Evolutionary conservation across 2,329 filamentous ascomycete species (phyloP).

Genomic region (Fusarium sp.): DNA sequence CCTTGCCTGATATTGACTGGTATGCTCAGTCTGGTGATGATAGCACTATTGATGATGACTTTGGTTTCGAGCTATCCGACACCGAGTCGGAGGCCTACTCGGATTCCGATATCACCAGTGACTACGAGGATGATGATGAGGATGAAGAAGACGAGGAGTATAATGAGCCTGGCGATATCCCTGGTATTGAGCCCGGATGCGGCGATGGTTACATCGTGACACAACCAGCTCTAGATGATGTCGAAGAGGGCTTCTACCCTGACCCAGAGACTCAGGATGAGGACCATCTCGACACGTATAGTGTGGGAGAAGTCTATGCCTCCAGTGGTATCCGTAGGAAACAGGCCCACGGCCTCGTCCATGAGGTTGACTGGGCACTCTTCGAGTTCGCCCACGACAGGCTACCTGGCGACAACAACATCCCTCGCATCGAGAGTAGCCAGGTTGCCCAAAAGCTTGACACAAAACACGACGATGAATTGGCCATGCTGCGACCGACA

Average conservation of each 20-base stretch:
- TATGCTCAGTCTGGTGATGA: constrained; percentile 60
- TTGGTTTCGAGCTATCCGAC: constrained; percentile 74
- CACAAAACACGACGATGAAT: constrained; percentile 44
- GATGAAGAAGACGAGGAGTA: constrained; percentile 70
- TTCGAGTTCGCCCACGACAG: constrained; percentile 84
- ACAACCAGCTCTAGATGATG: constrained; percentile 91
- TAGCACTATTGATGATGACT: constrained; percentile 67
- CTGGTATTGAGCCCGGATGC: constrained; percentile 81
- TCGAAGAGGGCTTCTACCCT: constrained; percentile 86
- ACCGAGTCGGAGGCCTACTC: constrained; percentile 70
- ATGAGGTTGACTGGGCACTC: constrained; percentile 96
- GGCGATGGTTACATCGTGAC: constrained; percentile 87
- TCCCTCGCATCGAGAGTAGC: constrained; percentile 61
- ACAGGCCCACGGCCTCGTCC: constrained; percentile 78
- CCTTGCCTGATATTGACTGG: constrained; percentile 58
- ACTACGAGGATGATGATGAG: constrained; percentile 65
- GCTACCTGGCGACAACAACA: constrained; percentile 79
- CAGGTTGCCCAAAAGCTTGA: constrained; percentile 27
- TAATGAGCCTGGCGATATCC: constrained; percentile 80
- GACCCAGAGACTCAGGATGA: constrained; percentile 78
- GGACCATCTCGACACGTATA: constrained; percentile 86
- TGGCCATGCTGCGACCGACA: constrained; percentile 65
- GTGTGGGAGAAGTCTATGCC: constrained; percentile 87
- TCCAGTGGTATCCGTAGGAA: constrained; percentile 90
- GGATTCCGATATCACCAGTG: constrained; percentile 68